Evolutionary conservation across 139 green algal genomes (phyloP).

Genomic region (Tetraselmis striata): DNA sequence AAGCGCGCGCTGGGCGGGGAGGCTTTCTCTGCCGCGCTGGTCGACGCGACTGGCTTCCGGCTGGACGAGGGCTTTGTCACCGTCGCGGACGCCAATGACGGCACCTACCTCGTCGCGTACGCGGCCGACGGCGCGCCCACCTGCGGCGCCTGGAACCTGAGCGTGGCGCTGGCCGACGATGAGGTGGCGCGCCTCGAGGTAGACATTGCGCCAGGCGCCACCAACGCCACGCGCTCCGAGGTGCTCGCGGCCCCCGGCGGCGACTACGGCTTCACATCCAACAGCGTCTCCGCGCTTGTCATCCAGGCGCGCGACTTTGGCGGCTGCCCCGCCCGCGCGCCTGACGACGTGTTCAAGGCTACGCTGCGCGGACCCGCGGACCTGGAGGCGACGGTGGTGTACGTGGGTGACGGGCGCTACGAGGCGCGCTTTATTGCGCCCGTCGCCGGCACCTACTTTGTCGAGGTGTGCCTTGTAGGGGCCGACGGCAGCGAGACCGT

Average conservation of each 20-base stretch:
- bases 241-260: not conserved
- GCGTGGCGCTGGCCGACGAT: not conserved
- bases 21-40: not conserved
- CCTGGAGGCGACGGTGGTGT: not conserved
- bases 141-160: not conserved
- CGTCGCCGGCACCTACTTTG: constrained; percentile 1
- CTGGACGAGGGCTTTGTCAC: not conserved
- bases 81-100: constrained; percentile 1
- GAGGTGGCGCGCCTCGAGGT: not conserved
- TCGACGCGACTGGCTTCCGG: not conserved
- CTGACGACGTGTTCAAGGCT: not conserved
- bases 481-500: not conserved
- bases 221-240: not conserved
- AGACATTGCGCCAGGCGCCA: not conserved
- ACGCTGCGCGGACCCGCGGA: not conserved
- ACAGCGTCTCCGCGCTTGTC: not conserved
- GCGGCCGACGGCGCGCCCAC: not conserved
- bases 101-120: not conserved
- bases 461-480: not conserved
- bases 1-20: not conserved
- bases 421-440: not conserved
- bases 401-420: not conserved
- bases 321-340: not conserved
- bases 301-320: not conserved
- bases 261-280: constrained; percentile 1